Conservation (phyloP, 148 eudicot species). For the Heliamphora exappendiculata region DNA sequence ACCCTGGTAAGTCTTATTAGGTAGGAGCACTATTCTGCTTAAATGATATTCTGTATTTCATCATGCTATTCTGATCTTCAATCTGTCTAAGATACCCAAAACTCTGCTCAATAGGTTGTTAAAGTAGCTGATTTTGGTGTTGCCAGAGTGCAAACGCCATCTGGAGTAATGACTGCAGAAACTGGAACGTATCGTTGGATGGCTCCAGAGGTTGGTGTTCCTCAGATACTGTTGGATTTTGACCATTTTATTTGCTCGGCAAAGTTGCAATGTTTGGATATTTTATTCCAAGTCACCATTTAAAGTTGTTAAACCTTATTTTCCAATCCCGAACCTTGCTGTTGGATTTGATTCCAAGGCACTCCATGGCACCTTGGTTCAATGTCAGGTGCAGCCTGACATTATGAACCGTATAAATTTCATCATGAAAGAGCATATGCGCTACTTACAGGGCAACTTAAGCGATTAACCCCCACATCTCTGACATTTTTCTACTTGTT, state of each 20-base stretch:
- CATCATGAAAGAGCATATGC: background rate
- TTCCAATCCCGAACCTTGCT: background rate
- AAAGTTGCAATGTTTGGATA: background rate
- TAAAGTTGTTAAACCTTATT: constrained; percentile 7
- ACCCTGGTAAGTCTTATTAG: background rate
- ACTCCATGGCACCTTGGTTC: too few species aligned
- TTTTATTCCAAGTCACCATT: background rate
- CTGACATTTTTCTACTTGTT: constrained; percentile 17
- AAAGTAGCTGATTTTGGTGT: constrained; percentile 62
- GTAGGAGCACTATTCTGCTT: background rate
- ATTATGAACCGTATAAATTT: background rate
- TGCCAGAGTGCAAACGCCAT: constrained; percentile 43
- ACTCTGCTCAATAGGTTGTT: constrained; percentile 29
- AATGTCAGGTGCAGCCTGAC: too few species aligned
- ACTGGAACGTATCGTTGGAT: constrained; percentile 67
- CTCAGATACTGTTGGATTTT: background rate
- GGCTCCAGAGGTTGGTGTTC: constrained; percentile 51
- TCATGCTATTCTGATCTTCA: constrained; percentile 5
- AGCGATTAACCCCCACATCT: background rate
- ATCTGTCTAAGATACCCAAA: background rate
- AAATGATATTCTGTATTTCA: background rate
- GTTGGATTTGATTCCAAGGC: constrained; percentile 1
- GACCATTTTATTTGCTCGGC: background rate
- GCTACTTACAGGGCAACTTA: background rate
- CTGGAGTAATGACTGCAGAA: constrained; percentile 59